These are phyloP conservation scores for Quillaja saponaria DNA, from an alignment of 306 rosid genomes.

Conservation along the genomic window DNA sequence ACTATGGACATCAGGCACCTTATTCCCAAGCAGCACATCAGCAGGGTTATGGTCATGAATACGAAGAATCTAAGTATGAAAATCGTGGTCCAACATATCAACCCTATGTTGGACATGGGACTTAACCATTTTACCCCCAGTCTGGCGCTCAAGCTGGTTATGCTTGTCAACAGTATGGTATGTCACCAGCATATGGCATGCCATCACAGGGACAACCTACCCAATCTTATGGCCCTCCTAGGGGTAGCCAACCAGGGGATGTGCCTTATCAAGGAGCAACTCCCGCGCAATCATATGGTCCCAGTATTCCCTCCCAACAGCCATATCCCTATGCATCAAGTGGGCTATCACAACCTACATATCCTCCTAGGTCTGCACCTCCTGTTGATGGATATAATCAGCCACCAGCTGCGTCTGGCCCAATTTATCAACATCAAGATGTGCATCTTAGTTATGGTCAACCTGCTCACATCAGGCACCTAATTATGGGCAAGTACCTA, in stretches of 20 bases:
- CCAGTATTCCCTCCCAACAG: slow-evolving; percentile 64
- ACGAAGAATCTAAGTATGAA: slow-evolving; percentile 65
- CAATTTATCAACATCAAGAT: slow-evolving; percentile 66
- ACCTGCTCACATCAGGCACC: slow-evolving; percentile 62
- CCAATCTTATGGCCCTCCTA: slow-evolving; percentile 80
- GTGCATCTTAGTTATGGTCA: slow-evolving; percentile 69
- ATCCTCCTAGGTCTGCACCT: slow-evolving; percentile 69
- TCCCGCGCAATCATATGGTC: slow-evolving; percentile 69
- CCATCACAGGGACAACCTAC: slow-evolving; percentile 81
- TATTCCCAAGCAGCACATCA: slow-evolving; percentile 77
- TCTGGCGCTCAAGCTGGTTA: slow-evolving; percentile 58
- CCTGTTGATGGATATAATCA: slow-evolving; percentile 70
- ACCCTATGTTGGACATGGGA: slow-evolving; percentile 72
- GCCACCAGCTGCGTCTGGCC: slow-evolving; percentile 57
- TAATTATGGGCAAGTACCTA: slow-evolving; percentile 60
- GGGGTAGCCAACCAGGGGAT: slow-evolving; percentile 80
- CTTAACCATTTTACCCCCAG: slow-evolving; percentile 65
- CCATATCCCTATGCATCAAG: slow-evolving; percentile 71
- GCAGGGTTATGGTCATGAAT: slow-evolving; percentile 83
- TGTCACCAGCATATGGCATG: slow-evolving; percentile 70
- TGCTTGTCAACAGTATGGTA: slow-evolving; percentile 73
- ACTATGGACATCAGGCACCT: slow-evolving; percentile 65
- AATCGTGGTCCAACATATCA: slow-evolving; percentile 68
- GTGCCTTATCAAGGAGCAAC: slow-evolving; percentile 64
- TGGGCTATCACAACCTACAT: slow-evolving; percentile 59